Percentiles rank a stretch among this genome's conserved stretches.
Evolutionary conservation across 306 rosid genomes (phyloP).

Genomic region (Neltuma alba): DNA sequence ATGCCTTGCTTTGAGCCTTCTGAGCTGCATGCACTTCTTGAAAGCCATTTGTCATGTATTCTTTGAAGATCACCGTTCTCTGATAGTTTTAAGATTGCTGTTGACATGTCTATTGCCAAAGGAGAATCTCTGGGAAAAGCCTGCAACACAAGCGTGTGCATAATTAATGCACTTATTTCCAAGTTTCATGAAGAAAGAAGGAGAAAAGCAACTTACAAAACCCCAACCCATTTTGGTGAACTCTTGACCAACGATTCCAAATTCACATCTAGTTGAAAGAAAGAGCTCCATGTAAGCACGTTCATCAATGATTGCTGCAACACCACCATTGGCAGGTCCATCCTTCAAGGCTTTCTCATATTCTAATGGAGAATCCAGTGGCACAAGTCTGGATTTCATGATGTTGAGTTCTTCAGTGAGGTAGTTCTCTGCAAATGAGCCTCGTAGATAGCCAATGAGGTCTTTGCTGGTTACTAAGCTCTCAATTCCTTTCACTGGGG

Average conservation of each 20-base stretch:
- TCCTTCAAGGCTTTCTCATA: constrained; percentile 60
- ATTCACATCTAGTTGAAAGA: constrained; percentile 67
- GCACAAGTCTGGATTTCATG: constrained; percentile 62
- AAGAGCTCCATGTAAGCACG: constrained; percentile 78
- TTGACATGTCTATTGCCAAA: constrained; percentile 76
- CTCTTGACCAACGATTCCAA: constrained; percentile 78
- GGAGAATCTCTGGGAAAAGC: constrained; percentile 78
- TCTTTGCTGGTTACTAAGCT: constrained; percentile 49
- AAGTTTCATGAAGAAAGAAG: background rate
- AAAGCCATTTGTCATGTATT: constrained; percentile 83
- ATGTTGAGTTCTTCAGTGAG: constrained; percentile 61
- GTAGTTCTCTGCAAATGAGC: constrained; percentile 63
- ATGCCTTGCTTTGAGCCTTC: constrained; percentile 58
- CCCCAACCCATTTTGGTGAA: constrained; percentile 94
- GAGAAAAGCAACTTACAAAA: constrained; percentile 63
- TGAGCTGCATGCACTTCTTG: constrained; percentile 66
- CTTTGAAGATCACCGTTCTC: constrained; percentile 77
- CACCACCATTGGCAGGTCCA: constrained; percentile 74
- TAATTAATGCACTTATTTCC: background rate
- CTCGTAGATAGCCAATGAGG: constrained; percentile 66
- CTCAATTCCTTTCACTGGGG: constrained; percentile 72
- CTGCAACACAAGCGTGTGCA: constrained; percentile 26
- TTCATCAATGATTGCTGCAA: constrained; percentile 74
- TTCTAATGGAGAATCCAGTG: constrained; percentile 54
- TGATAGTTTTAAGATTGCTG: constrained; percentile 62